Evolutionary conservation across 805 yeast genomes (phyloP).

Genomic region (Jamesozyma spencerorum): DNA sequence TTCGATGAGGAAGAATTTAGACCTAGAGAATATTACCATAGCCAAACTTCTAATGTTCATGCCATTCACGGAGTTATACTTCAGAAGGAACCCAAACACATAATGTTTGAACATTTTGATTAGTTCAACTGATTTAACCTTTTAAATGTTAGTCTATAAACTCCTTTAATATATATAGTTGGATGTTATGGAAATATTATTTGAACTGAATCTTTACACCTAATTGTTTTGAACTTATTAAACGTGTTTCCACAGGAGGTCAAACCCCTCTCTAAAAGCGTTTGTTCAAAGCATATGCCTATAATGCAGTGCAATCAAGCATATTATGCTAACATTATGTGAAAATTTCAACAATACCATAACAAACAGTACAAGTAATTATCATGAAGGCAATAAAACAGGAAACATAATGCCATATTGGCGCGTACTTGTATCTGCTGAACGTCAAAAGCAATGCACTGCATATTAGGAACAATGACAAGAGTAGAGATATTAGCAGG

Average conservation of each 20-base stretch:
- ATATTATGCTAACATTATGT: too few species aligned
- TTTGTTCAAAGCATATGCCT: too few species aligned
- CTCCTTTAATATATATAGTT: too few species aligned
- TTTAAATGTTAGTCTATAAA: neutral
- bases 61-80: slow-evolving; percentile 8
- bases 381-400: slow-evolving; percentile 20
- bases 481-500: slow-evolving; percentile 17
- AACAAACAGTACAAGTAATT: slow-evolving; percentile 25
- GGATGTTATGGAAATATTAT: too few species aligned
- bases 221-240: too few species aligned
- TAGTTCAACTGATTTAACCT: neutral
- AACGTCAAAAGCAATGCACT: slow-evolving; percentile 21
- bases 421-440: slow-evolving; percentile 25
- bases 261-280: too few species aligned
- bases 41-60: slow-evolving; percentile 4
- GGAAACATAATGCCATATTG: slow-evolving; percentile 27
- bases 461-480: slow-evolving; percentile 20
- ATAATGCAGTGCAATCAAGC: too few species aligned
- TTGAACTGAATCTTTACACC: too few species aligned
- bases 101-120: too few species aligned
- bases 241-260: too few species aligned
- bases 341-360: slow-evolving; percentile 24
- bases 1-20: neutral
- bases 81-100: neutral
- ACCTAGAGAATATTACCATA: neutral